Evolutionary conservation across 495 filamentous ascomycete genomes (phyloP).

Genomic region (Penicillium soppii): DNA sequence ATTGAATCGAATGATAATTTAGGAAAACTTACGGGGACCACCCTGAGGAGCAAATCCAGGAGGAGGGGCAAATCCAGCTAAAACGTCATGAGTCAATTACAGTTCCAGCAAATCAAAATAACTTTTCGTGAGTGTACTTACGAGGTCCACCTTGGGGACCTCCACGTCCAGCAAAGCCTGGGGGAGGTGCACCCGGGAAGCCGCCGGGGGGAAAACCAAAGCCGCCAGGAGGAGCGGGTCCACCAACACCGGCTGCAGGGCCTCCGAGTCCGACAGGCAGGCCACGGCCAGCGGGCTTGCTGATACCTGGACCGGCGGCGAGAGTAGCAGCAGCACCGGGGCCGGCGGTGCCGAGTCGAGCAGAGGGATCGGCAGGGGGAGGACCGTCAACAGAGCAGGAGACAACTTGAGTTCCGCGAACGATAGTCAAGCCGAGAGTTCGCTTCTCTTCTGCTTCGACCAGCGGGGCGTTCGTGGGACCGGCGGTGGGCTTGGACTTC

Average conservation of each 20-base stretch:
- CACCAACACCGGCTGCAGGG: slow-evolving; percentile 86
- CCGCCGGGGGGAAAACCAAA: slow-evolving; percentile 62
- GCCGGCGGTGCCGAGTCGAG: slow-evolving; percentile 77
- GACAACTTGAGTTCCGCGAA: slow-evolving; percentile 90
- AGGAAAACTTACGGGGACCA: slow-evolving; percentile 54
- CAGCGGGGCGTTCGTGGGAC: slow-evolving; percentile 58
- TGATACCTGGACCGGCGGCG: slow-evolving; percentile 83
- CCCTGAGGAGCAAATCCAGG: slow-evolving; percentile 63
- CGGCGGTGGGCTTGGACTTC: slow-evolving; percentile 71
- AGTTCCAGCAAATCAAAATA: not conserved
- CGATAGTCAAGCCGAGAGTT: slow-evolving; percentile 88
- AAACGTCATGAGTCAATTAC: slow-evolving; percentile 5
- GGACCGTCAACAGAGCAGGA: slow-evolving; percentile 94
- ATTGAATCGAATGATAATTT: not conserved
- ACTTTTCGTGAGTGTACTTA: slow-evolving; percentile 39
- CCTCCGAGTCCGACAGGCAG: slow-evolving; percentile 84
- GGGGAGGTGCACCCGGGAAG: slow-evolving; percentile 66
- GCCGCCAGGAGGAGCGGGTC: slow-evolving; percentile 64
- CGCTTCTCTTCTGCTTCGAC: slow-evolving; percentile 95
- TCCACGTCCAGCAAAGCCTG: slow-evolving; percentile 76
- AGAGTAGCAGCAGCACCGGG: slow-evolving; percentile 64
- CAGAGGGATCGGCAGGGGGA: slow-evolving; percentile 90
- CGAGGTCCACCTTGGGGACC: slow-evolving; percentile 61
- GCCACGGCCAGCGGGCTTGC: slow-evolving; percentile 88
- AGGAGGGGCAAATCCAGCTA: slow-evolving; percentile 61